Evolutionary conservation across 805 yeast species (phyloP), one percentile per base, ranked within the genome.

Genomic region (Kluyveromyces siamensis): DNA sequence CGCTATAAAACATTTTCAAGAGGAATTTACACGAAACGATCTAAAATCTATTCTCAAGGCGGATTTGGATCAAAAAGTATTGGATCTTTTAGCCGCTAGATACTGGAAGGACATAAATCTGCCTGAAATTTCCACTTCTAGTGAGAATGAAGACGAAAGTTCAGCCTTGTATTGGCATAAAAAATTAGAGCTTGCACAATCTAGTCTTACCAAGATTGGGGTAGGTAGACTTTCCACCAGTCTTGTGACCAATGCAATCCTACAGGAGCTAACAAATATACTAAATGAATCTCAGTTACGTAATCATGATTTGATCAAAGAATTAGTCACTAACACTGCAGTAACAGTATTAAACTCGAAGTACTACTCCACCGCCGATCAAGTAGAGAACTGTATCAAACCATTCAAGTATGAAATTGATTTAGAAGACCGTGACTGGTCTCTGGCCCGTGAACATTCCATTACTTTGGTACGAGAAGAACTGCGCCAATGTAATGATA

Each of bases 351-450:
- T 93, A 52, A 82, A 82, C 53, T 70, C 85, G 27, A 80, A 91
- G 54, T 93, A 77, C 63, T 87, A 82, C 54, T 83, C 96, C 1
- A 91, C 99, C 0, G 95, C 99, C 0, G 99, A 95, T 65, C 99
- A 93, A 65, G 98, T 93, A 7, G 99, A 93, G 61, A 93, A 95
- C 66, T 90, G 98, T 69, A 91, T 93, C 60, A 93, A 93, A 65
- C 99, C 99, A 2, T 93, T 84, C 71, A 93, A 93, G 69, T 93
- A 91, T 65, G 99, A 93, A 61, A 90, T 93, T 51, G 99, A 93
- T 61, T 79, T 93, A 44, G 98, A 93, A 62, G 96, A 90, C 57
- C 75, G 96, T 38, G 99, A 93, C 65, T 93, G 99, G 99, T 69
- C 72, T 30, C 62, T 76, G 8, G 83, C 96, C 37, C 79, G 87